Percentiles rank a stretch among this genome's conserved stretches.
Evolutionary conservation across 1,284 basidiomycete species (phyloP).

Genomic region (Fomitopsis schrenkii): DNA sequence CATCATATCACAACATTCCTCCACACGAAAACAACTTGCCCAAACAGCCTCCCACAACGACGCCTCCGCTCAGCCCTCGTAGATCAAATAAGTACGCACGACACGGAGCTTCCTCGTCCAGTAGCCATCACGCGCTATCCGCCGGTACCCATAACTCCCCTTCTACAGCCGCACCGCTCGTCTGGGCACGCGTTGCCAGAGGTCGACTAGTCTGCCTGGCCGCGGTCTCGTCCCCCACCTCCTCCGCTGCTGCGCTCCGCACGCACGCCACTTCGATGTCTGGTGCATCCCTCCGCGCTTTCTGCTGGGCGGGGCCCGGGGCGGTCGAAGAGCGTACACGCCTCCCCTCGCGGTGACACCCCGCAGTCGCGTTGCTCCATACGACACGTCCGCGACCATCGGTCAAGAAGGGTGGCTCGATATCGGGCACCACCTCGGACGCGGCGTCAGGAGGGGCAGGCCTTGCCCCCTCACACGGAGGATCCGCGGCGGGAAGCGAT

Average conservation of each 20-base stretch:
- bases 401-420: constrained; percentile 56
- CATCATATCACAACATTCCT: not conserved
- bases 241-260: not conserved
- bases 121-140: constrained; percentile 17
- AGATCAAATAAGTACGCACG: not conserved
- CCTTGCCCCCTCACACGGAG: not conserved
- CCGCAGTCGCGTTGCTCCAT: constrained; percentile 40
- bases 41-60: not conserved
- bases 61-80: not conserved
- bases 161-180: not conserved
- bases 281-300: constrained; percentile 5
- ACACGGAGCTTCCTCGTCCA: not conserved
- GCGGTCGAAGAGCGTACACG: constrained; percentile 13
- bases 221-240: not conserved
- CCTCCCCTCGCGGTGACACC: constrained; percentile 14
- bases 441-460: not conserved
- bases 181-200: not conserved
- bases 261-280: constrained; percentile 6
- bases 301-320: constrained; percentile 2
- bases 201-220: constrained; percentile 1
- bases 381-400: constrained; percentile 51
- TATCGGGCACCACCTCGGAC: constrained; percentile 22
- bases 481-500: not conserved
- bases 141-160: constrained; percentile 12
- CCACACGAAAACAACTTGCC: not conserved